phyloP scores from a whole-genome alignment of 1,284 basidiomycete species.

The Tilletiaria anomala region DNA sequence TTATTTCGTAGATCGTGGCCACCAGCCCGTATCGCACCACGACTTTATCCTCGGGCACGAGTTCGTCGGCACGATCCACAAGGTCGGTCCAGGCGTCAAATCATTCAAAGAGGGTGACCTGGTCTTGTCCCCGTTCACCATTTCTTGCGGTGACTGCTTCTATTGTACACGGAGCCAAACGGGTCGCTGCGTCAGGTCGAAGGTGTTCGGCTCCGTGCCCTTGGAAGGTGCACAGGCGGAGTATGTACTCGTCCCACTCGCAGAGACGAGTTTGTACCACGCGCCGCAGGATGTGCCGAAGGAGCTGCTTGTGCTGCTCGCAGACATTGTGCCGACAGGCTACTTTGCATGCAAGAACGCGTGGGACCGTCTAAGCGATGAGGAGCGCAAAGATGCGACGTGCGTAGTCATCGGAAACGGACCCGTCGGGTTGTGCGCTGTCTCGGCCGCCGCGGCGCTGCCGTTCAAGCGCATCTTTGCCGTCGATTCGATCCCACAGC shows the following conservation, averaged over 20 bases:
- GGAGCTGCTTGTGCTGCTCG: constrained; percentile 48
- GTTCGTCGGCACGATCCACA: constrained; percentile 62
- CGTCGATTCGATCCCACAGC: constrained; percentile 33
- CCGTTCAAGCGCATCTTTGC: constrained; percentile 40
- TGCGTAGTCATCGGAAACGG: constrained; percentile 41
- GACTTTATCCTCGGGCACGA: constrained; percentile 55
- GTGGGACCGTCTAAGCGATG: constrained; percentile 28
- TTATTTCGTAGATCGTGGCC: no score
- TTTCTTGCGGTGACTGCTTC: constrained; percentile 49
- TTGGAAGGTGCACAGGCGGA: constrained; percentile 75
- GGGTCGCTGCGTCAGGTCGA: constrained; percentile 55
- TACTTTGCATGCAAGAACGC: constrained; percentile 59
- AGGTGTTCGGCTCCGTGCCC: constrained; percentile 56
- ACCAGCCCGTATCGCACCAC: constrained; percentile 36
- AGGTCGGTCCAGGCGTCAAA: constrained; percentile 53
- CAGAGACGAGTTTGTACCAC: constrained; percentile 62
- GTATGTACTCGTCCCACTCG: constrained; percentile 60
- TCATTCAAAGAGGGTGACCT: constrained; percentile 61
- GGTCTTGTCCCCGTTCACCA: constrained; percentile 74
- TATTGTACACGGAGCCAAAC: constrained; percentile 64
- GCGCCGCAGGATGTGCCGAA: constrained; percentile 44
- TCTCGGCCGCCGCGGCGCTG: constrained; percentile 40
- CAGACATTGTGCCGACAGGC: constrained; percentile 47
- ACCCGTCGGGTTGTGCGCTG: constrained; percentile 42
- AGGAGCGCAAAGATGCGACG: constrained; percentile 18